A percentile compares a stretch with the other conserved stretches of the same genome.
These are phyloP conservation scores for Helianthus annuus DNA, from an alignment of 129 eudicot species.

Conservation along the genomic window DNA sequence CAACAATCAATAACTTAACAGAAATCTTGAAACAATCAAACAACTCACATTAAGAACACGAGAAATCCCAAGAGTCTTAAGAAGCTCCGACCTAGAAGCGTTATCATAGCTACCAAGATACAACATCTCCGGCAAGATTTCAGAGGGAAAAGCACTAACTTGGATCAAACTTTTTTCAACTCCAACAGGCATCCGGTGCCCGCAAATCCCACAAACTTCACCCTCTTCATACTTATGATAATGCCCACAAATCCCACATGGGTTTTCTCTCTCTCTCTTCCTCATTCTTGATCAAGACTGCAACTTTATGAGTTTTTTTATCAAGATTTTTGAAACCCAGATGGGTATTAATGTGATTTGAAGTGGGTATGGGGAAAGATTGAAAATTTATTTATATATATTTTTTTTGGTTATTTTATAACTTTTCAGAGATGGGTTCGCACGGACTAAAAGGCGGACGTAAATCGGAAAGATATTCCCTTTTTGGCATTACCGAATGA, in stretches of 20 bases:
- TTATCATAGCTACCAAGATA: slow-evolving; percentile 91
- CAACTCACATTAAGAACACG: slow-evolving; percentile 72
- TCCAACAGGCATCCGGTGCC: slow-evolving; percentile 75
- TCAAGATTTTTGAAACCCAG: slow-evolving; percentile 10
- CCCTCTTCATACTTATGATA: slow-evolving; percentile 96
- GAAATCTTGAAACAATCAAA: not conserved
- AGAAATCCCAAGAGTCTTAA: slow-evolving; percentile 87
- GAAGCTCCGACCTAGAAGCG: slow-evolving; percentile 92
- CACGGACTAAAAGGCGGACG: not conserved
- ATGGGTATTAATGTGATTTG: not conserved
- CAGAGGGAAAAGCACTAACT: slow-evolving; percentile 84
- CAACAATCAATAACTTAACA: slow-evolving; percentile 3
- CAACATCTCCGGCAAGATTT: slow-evolving; percentile 77
- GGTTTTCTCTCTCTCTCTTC: slow-evolving; percentile 94
- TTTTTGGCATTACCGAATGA: slow-evolving; percentile 7
- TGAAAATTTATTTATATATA: not conserved
- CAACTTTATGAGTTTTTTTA: not conserved
- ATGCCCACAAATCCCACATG: slow-evolving; percentile 95
- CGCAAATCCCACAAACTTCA: slow-evolving; percentile 94
- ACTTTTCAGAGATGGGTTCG: not conserved
- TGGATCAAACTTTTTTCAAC: slow-evolving; percentile 45
- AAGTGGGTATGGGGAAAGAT: not conserved
- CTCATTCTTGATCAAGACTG: slow-evolving; percentile 48
- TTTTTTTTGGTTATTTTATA: not conserved
- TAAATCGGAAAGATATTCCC: slow-evolving; percentile 3